These are phyloP conservation scores for Thyridium curvatum DNA, from an alignment of 2,329 filamentous ascomycete species.

Conservation along the genomic window DNA sequence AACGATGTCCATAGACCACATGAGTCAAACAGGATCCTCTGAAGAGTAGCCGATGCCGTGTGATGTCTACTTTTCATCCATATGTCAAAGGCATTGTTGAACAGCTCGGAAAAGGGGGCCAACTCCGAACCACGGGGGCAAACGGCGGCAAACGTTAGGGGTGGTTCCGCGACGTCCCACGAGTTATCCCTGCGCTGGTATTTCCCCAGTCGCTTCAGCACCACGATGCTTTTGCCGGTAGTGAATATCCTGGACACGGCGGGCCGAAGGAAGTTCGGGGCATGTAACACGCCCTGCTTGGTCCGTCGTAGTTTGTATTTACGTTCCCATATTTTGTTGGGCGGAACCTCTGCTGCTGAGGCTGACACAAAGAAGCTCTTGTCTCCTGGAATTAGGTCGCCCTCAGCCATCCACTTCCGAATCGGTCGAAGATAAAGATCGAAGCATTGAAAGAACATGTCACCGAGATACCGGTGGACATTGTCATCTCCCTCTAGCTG, in stretches of 20 bases:
- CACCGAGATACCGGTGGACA: conserved; percentile 57
- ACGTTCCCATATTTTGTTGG: conserved; percentile 67
- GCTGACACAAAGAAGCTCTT: conserved; percentile 71
- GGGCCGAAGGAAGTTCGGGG: conserved; percentile 68
- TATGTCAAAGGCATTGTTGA: conserved; percentile 62
- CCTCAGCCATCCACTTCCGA: conserved; percentile 76
- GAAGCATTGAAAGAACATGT: conserved; percentile 75
- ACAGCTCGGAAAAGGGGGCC: conserved; percentile 68
- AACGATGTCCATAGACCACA: conserved; percentile 63
- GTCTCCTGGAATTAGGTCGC: conserved; percentile 59
- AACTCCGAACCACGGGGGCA: conserved; percentile 42
- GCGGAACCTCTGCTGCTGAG: conserved; percentile 46
- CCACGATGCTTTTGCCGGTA: conserved; percentile 80
- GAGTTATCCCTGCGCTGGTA: conserved; percentile 16
- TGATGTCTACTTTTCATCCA: conserved; percentile 74
- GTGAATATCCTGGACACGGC: conserved; percentile 71
- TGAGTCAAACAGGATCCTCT: conserved; percentile 58
- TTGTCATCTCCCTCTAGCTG: conserved; percentile 62
- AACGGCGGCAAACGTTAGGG: conserved; percentile 51
- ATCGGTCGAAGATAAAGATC: conserved; percentile 77
- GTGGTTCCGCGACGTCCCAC: conserved; percentile 30
- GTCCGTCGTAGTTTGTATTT: conserved; percentile 63
- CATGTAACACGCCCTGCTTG: conserved; percentile 53
- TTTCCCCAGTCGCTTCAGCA: conserved; percentile 66
- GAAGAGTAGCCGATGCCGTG: conserved; percentile 60